Evolutionary conservation across 2,329 filamentous ascomycete species (phyloP), one percentile per base, ranked within the genome.

Genomic region (Emmonsiellopsis sp.): DNA sequence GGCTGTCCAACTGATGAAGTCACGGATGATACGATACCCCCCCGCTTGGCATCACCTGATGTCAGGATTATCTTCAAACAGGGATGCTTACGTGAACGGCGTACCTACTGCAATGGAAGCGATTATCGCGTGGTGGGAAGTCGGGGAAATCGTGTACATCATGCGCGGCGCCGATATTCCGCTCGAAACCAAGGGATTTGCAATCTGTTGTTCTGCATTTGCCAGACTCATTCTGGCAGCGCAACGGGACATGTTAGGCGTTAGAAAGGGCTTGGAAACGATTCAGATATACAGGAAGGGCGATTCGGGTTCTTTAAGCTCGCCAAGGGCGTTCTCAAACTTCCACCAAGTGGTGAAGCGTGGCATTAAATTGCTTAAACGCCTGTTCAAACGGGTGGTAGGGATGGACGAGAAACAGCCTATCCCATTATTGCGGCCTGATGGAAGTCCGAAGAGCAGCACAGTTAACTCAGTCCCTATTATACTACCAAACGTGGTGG

Each of bases 111-210:
- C 61, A 40, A 57, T 62, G 30, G 65, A 71, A 45, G 61, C 63
- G 49, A 60, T 73, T 44, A 52, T 72, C 40, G 62, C 66, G 37
- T 75, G 72, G 72, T 62, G 69, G 53, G 69, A 70, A 49, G 59
- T 63, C 7, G 38, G 66, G 26, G 58, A 65, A 42, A 58, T 71
- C 8, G 50, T 67, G 2, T 53, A 59, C 15, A 69, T 63, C 63
- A 72, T 73, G 69, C 59, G 63, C 41, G 53, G 62, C 8, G 58
- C 63, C 15, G 56, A 64, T 41, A 50, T 71, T 16, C 63, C 64
- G 38, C 54, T 63, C 32, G 67, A 67, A 16, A 55, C 65, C 20
- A 58, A 66, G 9, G 68, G 65, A 3, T 69, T 73, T 50, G 61
- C 65, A 31, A 49, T 60, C n/a, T 58, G 73, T 13, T 74, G 71